These are phyloP conservation scores for Hypsizygus ulmarius DNA, from an alignment of 1,284 basidiomycete species.

Conservation along the genomic window DNA sequence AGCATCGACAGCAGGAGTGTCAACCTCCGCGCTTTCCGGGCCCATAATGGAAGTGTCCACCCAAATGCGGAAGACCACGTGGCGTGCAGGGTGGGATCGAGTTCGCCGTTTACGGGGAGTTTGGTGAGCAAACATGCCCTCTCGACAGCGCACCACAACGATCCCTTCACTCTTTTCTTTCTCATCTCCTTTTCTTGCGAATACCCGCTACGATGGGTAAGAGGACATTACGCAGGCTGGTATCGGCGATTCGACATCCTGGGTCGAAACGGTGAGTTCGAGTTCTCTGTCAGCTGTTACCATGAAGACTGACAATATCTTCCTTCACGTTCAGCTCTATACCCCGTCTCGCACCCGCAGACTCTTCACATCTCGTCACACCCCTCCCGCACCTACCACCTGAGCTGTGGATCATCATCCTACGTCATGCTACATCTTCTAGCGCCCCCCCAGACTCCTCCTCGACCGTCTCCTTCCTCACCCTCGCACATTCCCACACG, in stretches of 20 bases:
- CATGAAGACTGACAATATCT: neutral
- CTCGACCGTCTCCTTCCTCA: constrained; percentile 46
- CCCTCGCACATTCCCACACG: constrained; percentile 36
- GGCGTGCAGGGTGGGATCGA: neutral
- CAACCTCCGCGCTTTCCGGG: constrained; percentile 2
- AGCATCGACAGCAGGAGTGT: neutral
- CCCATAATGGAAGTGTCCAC: neutral
- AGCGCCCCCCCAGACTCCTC: constrained; percentile 28
- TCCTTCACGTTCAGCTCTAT: constrained; percentile 1
- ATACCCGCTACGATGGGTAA: neutral
- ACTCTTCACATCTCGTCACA: neutral
- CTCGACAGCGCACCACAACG: too few species aligned
- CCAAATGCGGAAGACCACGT: constrained; percentile 11
- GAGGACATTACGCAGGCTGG: neutral
- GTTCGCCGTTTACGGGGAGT: too few species aligned
- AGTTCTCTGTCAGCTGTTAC: neutral
- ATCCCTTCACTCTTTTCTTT: too few species aligned
- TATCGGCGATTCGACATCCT: constrained; percentile 1
- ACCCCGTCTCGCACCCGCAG: neutral
- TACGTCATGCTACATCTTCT: constrained; percentile 43
- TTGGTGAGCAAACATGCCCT: too few species aligned
- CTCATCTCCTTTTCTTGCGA: neutral
- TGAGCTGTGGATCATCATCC: constrained; percentile 60
- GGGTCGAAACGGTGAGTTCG: constrained; percentile 6
- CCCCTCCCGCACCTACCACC: constrained; percentile 44